Evolutionary conservation across 805 yeast genomes (phyloP).

Genomic region (Debaryomyces hansenii): DNA sequence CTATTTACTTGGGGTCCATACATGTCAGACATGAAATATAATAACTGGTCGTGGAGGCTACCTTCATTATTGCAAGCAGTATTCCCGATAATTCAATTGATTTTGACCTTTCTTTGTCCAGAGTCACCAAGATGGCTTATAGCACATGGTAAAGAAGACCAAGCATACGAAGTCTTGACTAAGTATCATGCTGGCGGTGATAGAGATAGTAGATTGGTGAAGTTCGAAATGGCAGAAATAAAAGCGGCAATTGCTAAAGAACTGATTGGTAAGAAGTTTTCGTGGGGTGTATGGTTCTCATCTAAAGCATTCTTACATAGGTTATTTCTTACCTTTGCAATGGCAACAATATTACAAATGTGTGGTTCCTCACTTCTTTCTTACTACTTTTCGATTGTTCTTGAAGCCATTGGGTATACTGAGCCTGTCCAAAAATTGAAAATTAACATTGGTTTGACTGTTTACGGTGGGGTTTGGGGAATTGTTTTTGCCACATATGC

Average conservation of each 20-base stretch:
- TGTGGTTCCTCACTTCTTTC: constrained; percentile 51
- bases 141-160: constrained; percentile 24
- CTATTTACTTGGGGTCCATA: constrained; percentile 35
- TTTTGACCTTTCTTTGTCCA: constrained; percentile 19
- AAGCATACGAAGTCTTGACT: constrained; percentile 22
- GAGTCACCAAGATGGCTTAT: constrained; percentile 51
- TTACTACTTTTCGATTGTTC: constrained; percentile 15
- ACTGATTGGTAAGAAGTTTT: constrained; percentile 10
- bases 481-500: constrained; percentile 16
- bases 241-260: no score
- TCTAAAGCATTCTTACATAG: background rate
- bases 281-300: background rate
- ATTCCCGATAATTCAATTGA: no score
- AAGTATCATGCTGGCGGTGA: constrained; percentile 32
- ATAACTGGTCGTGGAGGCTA: constrained; percentile 22
- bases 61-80: background rate
- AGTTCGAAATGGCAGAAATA: background rate
- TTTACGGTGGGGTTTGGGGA: constrained; percentile 42
- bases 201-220: constrained; percentile 1
- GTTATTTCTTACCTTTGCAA: constrained; percentile 19
- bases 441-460: constrained; percentile 50
- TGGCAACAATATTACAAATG: constrained; percentile 35
- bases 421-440: constrained; percentile 43
- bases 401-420: constrained; percentile 16
- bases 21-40: constrained; percentile 14